These are phyloP conservation scores for Teunomyces panamensis DNA, from an alignment of 805 yeast genomes.

Conservation along the genomic window DNA sequence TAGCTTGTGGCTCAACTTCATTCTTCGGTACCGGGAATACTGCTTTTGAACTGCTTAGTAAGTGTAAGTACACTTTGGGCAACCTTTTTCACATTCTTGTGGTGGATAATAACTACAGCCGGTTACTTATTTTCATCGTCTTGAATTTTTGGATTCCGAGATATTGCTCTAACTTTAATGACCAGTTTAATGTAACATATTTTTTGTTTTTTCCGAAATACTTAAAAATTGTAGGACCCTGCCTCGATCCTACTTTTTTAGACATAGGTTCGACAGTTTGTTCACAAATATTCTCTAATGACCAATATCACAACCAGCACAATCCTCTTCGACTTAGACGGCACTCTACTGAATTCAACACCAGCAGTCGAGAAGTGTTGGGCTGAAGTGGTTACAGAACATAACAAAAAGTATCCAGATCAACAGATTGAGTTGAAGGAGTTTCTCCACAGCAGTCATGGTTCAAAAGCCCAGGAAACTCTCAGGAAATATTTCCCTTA, in stretches of 20 bases:
- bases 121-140: background rate
- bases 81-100: constrained; percentile 5
- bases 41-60: constrained; percentile 7
- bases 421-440: constrained; percentile 6
- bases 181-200: too few species aligned
- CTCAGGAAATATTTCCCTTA: constrained; percentile 14
- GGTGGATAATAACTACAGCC: background rate
- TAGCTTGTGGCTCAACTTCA: constrained; percentile 27
- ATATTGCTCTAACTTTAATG: too few species aligned
- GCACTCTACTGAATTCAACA: constrained; percentile 18
- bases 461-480: constrained; percentile 14
- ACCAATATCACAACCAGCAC: constrained; percentile 3
- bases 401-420: constrained; percentile 14
- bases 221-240: too few species aligned
- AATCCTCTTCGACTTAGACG: constrained; percentile 19
- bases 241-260: background rate
- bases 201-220: too few species aligned
- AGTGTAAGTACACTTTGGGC: constrained; percentile 13
- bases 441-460: constrained; percentile 15
- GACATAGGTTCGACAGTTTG: background rate
- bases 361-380: constrained; percentile 16
- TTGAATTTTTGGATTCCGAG: constrained; percentile 1
- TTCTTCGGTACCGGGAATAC: constrained; percentile 15
- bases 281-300: background rate
- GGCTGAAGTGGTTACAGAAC: constrained; percentile 11